Conservation (phyloP, 2,329 filamentous ascomycete genomes). For the Aspergillus tanneri region DNA sequence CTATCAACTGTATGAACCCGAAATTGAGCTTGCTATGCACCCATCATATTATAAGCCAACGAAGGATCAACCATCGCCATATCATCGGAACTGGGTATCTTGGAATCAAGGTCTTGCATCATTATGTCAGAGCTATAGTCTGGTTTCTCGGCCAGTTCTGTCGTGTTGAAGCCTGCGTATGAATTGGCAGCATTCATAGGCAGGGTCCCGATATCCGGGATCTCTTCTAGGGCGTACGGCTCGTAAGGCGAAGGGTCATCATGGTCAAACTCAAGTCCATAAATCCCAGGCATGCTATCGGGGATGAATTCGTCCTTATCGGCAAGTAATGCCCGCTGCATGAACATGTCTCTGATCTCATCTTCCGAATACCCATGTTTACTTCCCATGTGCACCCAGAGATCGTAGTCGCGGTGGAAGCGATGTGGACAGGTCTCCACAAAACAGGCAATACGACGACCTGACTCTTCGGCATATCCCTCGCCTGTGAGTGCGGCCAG, state of each 20-base stretch:
- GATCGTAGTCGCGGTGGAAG: slow-evolving; percentile 59
- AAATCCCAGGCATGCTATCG: slow-evolving; percentile 35
- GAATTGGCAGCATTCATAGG: neutral
- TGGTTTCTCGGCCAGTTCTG: slow-evolving; percentile 3
- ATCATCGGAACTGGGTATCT: slow-evolving; percentile 33
- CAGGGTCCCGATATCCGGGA: neutral
- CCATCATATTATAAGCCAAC: slow-evolving; percentile 32
- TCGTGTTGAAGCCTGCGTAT: neutral
- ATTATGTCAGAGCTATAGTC: slow-evolving; percentile 22
- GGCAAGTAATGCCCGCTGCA: slow-evolving; percentile 40
- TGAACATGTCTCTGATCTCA: slow-evolving; percentile 42
- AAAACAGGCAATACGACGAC: slow-evolving; percentile 53
- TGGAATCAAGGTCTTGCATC: slow-evolving; percentile 29
- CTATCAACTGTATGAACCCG: too few species aligned
- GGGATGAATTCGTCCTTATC: slow-evolving; percentile 26
- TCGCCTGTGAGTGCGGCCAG: slow-evolving; percentile 56
- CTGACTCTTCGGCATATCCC: slow-evolving; percentile 53
- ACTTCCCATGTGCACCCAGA: slow-evolving; percentile 56
- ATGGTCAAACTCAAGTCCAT: slow-evolving; percentile 37
- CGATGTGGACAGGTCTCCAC: slow-evolving; percentile 51
- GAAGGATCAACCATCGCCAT: slow-evolving; percentile 38
- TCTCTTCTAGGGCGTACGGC: slow-evolving; percentile 11
- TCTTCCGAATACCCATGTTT: slow-evolving; percentile 42
- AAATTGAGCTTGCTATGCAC: too few species aligned
- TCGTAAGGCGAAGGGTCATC: slow-evolving; percentile 19